Conservation (phyloP, 164 flowering plant genomes). For the Nelumbo lutea region DNA sequence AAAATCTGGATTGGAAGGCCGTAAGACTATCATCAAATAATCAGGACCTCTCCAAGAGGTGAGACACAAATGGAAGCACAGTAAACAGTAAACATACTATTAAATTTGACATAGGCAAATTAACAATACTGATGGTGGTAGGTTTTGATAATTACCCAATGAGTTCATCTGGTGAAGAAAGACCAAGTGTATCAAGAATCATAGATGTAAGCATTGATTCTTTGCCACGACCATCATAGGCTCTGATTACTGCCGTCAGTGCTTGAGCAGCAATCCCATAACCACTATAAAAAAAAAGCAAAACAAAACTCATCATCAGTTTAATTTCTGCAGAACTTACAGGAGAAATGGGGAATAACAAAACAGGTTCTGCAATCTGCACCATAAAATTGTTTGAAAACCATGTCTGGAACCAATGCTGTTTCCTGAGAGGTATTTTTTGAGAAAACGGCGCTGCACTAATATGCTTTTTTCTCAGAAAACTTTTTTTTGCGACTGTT, state of each 20-base stretch:
- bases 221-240: slow-evolving; percentile 95
- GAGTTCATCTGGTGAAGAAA: slow-evolving; percentile 88
- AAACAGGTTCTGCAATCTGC: not conserved
- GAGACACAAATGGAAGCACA: not conserved
- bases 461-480: no score
- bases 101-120: not conserved
- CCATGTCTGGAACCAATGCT: no score
- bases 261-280: slow-evolving; percentile 96
- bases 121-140: not conserved
- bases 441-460: no score
- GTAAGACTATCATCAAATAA: not conserved
- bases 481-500: no score
- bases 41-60: slow-evolving; percentile 5
- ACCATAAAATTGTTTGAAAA: no score
- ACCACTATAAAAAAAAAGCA: slow-evolving; percentile 50
- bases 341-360: not conserved
- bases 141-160: slow-evolving; percentile 56
- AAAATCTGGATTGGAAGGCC: not conserved
- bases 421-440: no score
- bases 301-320: slow-evolving; percentile 2
- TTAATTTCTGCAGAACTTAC: not conserved
- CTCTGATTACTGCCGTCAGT: slow-evolving; percentile 76
- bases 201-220: slow-evolving; percentile 60
- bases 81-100: not conserved
- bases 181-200: slow-evolving; percentile 50